Evolutionary conservation across 768 basidiomycete genomes (phyloP), one percentile per base, ranked within the genome.

Genomic region (Cyclocybe aegerita): DNA sequence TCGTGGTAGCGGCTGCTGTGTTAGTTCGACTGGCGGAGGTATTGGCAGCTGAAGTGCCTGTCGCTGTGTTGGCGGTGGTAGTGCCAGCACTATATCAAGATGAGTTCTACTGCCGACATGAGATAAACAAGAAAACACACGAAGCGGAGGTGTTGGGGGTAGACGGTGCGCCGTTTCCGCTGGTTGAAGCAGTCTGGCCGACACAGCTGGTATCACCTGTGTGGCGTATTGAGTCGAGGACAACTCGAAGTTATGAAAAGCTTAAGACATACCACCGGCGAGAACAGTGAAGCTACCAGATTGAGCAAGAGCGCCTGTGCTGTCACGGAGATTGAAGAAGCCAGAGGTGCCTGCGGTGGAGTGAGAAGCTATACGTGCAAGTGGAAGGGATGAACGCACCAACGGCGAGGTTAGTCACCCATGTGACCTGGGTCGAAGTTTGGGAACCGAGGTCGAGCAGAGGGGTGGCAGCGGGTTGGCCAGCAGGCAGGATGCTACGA

Each of bases 301-400:
- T 46, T 64, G 60, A 23, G 51, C 66, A 38, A 58, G 23, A 16
- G 46, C 31, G 52, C 65, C 66, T 14, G 48, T 59, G 50, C 14
- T 56, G 50, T 68, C 66, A 35, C 52, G 52, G 12, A 66, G 32
- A 39, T 61, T 51, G 23, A 68, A 56, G 61, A 61, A 63, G 35
- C 48, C 58, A 42, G 53, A 39, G 16, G 49, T 57, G 16, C 61
- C 65, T 66, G 39, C 6, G 39, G 7, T 23, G 16, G 37, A 46
- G 40, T 9, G 36, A 23, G 16, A 41, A 7, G 11, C 15, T 16
- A 9, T 38, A 10, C 7, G 17, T 14, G 17, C 23, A 34, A 41
- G 10, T 39, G n/a, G 11, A n/a, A 29, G 14, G 23, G 33, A 8
- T 23, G 23, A 10, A 61, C 54, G 29, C 34, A 66, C 65, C 60